Evolutionary conservation across 352 stramenopile species (phyloP), one percentile per base, ranked within the genome.

Genomic region (Pythium volutum): DNA sequence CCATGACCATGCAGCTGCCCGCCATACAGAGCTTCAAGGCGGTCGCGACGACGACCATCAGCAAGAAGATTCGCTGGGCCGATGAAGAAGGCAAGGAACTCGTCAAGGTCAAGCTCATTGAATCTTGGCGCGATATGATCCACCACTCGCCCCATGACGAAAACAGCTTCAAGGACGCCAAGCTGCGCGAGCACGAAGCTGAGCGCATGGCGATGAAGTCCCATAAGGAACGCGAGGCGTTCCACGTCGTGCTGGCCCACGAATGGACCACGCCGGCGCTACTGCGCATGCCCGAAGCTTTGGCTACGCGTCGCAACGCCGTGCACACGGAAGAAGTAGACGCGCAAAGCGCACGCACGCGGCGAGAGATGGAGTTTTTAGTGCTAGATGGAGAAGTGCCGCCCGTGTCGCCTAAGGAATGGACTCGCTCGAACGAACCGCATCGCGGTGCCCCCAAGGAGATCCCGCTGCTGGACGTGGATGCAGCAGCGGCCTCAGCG

Each of bases 11-110:
- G 57, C 56, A 82, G 22, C 71, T 95, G 46, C 85, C 85, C 14
- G 88, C 85, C 3, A 95, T 95, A 61, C 76, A 88, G 58, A 91
- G 85, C 61, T 95, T 95, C 58, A 90, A 91, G 43, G 75, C 74
- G 4, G 81, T 51, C 16, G 60, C 71, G 10, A 74, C 55, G 43
- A 64, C 64, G 8, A 70, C 68, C 5, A 57, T 69, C 27, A 75
- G 73, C 46, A 89, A 88, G 54, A 75, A 79, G 47, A 95, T 95
- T 64, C 81, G 80, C 29, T 95, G 85, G 85, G 85, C 85, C 0
- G 85, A 95, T 56, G 78, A 95, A 62, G 76, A 70, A 27, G 85
- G 85, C 47, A 69, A 80, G 39, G 85, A 93, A 12, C 76, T 95
- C 9, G 76, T 89, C 25, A 86, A 91, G 65, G 62, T 95, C 58